Conservation (phyloP, 2,329 filamentous ascomycete species). For the Aphanocladium album region DNA sequence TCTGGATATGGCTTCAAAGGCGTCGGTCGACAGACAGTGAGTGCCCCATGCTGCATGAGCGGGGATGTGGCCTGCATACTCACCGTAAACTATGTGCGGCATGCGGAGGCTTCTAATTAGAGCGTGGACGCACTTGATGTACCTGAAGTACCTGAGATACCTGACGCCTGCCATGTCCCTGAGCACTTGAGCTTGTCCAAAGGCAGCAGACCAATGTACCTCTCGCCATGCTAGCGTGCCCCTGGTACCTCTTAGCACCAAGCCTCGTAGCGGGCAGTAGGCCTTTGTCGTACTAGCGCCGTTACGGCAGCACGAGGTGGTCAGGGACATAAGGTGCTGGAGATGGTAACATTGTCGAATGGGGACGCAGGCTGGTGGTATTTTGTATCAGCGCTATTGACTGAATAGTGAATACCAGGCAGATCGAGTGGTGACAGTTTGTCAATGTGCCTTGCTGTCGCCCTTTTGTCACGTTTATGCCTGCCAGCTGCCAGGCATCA, state of each 20-base stretch:
- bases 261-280: not conserved
- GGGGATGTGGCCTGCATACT: not conserved
- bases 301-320: not conserved
- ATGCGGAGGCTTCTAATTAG: not conserved
- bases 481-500: slow-evolving; percentile 8
- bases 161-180: too few species aligned
- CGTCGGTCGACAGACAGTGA: too few species aligned
- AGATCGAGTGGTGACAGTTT: not conserved
- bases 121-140: not conserved
- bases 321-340: not conserved
- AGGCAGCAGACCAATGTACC: not conserved
- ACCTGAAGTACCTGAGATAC: not conserved
- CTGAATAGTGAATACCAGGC: not conserved
- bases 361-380: not conserved
- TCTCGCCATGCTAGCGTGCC: not conserved
- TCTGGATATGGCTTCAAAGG: not conserved
- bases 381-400: not conserved
- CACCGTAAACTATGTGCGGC: not conserved
- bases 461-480: not conserved
- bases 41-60: not conserved
- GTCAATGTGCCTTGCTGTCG: not conserved
- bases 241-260: not conserved
- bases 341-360: not conserved
- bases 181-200: not conserved
- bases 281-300: not conserved